Conservation (phyloP, 805 yeast species). For the Blastobotrys peoriensis region DNA sequence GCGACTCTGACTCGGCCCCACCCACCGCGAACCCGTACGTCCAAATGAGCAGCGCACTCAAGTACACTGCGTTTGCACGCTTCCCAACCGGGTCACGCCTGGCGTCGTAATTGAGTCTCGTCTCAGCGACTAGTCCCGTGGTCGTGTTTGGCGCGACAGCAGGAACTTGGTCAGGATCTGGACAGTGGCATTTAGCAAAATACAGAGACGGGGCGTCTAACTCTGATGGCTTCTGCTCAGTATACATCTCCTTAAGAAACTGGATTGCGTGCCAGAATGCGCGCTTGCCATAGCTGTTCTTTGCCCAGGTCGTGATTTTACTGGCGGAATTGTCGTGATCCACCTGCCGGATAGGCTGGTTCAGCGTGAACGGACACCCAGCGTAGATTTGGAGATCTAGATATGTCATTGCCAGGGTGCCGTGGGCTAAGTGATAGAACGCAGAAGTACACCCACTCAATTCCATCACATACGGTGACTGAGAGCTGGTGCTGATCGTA, state of each 20-base stretch:
- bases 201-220: constrained; percentile 1
- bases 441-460: constrained; percentile 51
- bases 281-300: constrained; percentile 42
- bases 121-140: constrained; percentile 7
- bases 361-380: constrained; percentile 80
- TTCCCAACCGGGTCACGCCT: constrained; percentile 25
- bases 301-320: constrained; percentile 50
- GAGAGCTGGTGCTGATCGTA: neutral
- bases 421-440: constrained; percentile 67
- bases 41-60: constrained; percentile 29
- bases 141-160: constrained; percentile 12
- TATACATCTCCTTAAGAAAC: constrained; percentile 54
- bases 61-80: constrained; percentile 25
- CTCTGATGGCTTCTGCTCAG: constrained; percentile 36
- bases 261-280: constrained; percentile 57
- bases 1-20: constrained; percentile 26
- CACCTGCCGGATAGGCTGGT: constrained; percentile 48
- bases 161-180: constrained; percentile 11
- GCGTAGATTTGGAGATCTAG: constrained; percentile 74
- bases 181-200: constrained; percentile 14
- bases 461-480: constrained; percentile 5
- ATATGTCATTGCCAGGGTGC: constrained; percentile 64
- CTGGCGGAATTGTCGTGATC: constrained; percentile 45
- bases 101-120: constrained; percentile 17
- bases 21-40: constrained; percentile 26